Evolutionary conservation across 1,284 basidiomycete species (phyloP).

Genomic region (Cutaneotrichosporon curvatum): DNA sequence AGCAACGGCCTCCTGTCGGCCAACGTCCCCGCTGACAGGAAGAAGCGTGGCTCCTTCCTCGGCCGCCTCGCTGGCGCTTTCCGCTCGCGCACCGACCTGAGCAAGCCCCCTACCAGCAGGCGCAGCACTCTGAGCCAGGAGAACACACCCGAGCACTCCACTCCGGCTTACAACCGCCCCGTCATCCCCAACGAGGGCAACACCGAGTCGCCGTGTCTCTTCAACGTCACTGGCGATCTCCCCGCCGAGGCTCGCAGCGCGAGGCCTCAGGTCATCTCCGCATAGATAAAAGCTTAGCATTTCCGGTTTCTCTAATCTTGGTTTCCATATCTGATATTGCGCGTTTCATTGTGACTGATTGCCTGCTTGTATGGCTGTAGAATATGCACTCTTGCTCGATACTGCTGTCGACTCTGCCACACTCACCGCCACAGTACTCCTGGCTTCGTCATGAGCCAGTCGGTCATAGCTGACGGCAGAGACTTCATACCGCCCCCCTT

Average conservation of each 20-base stretch:
- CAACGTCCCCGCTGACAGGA: background rate
- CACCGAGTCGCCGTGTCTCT: constrained; percentile 20
- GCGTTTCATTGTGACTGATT: no score
- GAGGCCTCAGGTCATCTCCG: background rate
- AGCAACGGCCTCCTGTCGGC: constrained; percentile 3
- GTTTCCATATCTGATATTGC: no score
- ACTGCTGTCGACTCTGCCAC: no score
- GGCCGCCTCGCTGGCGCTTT: constrained; percentile 9
- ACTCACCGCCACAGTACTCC: no score
- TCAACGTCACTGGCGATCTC: constrained; percentile 13
- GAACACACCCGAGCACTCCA: background rate
- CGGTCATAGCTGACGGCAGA: no score
- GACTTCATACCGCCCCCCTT: no score
- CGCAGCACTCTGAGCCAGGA: background rate
- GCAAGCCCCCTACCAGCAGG: background rate
- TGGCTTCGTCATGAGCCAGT: no score
- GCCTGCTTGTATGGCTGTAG: no score
- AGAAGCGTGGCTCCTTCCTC: constrained; percentile 7
- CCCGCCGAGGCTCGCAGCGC: background rate
- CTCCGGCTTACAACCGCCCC: constrained; percentile 13
- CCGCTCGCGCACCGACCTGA: constrained; percentile 13
- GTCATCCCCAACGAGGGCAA: constrained; percentile 16
- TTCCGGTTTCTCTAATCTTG: background rate
- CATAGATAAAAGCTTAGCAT: background rate
- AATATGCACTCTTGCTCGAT: no score